Base-by-base conservation (phyloP, 2,329 filamentous ascomycete species). In the Truncatella angustata region DNA sequence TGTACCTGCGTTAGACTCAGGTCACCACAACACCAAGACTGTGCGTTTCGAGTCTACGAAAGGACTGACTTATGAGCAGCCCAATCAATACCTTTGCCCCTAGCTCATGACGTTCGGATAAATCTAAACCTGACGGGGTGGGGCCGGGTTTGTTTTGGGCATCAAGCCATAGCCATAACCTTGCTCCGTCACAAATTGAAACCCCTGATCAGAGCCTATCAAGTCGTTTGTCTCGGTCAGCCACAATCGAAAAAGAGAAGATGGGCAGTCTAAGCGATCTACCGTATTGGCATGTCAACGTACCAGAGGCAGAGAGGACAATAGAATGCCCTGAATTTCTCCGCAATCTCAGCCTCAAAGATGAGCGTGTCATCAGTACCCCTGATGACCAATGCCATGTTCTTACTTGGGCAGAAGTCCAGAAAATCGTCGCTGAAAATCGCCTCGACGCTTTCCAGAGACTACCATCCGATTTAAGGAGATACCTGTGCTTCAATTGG, bases 241-340 rank as follows among this genome's bases (percentile, higher is more conserved):
- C n/a, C n/a, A n/a, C n/a, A n/a, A n/a, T n/a, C 6, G 7, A 40
- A n/a, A 20, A 10, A 40, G 36, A n/a, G 21, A 24, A 6, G 21
- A 77, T 77, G 74, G 73, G 73, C 34, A 69, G 63, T 53, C 54
- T 70, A 11, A 45, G 46, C 21, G 32, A 54, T 23, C 48, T 73
- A 60, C 86, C 87, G 0, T 96, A 87, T 74, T 96, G 91, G 91
- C 87, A 93, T 56, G 79, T 88, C 69, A 96, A 96, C 68, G 73
- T 95, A 14, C 84, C 88, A 0, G 70, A 73, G 32, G 66, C 75
- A 23, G 71, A 86, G 56, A 82, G 86, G 66, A 83, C 85, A 0
- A 60, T 70, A 2, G 75, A 84, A 49, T 96, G 91, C 63, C 92
- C 92, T 0, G 77, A 80, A 5, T 94, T 83, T 65, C 80, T 97